Evolutionary conservation across 2,329 filamentous ascomycete genomes (phyloP).

Genomic region (Diaporthe helianthi): DNA sequence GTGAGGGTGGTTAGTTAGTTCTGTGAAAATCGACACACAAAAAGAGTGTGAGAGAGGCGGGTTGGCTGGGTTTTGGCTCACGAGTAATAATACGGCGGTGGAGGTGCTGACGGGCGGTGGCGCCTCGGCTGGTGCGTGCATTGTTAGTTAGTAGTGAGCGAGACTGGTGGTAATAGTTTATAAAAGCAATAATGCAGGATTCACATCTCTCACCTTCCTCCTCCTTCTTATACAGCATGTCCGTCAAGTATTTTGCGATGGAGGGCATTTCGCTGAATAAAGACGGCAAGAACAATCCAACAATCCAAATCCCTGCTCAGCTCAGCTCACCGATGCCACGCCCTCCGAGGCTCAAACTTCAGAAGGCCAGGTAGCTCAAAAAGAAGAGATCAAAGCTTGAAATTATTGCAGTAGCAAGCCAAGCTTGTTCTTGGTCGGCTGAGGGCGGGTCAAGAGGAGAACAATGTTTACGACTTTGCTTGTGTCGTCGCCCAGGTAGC

Average conservation of each 20-base stretch:
- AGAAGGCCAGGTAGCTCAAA: neutral
- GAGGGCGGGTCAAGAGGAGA: neutral
- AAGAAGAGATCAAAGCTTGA: neutral
- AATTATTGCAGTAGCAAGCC: too few relatives aligned
- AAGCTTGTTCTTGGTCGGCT: neutral
- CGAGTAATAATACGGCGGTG: constrained; percentile 47
- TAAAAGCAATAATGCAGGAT: too few relatives aligned
- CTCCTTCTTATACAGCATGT: constrained; percentile 29
- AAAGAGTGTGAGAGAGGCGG: too few relatives aligned
- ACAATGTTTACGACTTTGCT: constrained; percentile 18
- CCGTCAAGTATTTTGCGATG: constrained; percentile 28
- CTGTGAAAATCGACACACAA: neutral
- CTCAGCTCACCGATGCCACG: neutral
- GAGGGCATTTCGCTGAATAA: constrained; percentile 31
- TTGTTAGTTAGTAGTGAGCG: neutral
- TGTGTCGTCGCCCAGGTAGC: constrained; percentile 15
- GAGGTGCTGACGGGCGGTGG: constrained; percentile 49
- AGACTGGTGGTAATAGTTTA: too few relatives aligned
- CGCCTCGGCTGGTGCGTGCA: neutral
- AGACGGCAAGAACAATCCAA: neutral
- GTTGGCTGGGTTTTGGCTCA: constrained; percentile 37
- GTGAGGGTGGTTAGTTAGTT: constrained; percentile 3
- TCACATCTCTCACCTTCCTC: constrained; percentile 27
- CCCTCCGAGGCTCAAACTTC: neutral
- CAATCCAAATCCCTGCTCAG: neutral